A percentile compares a stretch with the other conserved stretches of the same genome.
Evolutionary conservation across 1,284 basidiomycete genomes (phyloP).

Genomic region (Ganoderma resinaceum): DNA sequence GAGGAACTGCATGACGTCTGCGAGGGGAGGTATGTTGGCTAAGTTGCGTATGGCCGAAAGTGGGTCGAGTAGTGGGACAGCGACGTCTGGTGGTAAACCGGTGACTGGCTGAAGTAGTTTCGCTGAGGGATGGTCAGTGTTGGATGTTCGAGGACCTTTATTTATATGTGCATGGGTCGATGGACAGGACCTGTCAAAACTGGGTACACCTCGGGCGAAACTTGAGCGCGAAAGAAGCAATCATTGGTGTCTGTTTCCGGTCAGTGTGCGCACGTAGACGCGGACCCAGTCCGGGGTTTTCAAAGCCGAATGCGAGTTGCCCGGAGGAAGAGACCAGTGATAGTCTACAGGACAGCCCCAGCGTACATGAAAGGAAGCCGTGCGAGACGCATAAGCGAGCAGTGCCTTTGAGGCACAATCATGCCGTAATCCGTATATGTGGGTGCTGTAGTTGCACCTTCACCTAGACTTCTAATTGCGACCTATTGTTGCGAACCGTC

Average conservation of each 20-base stretch:
- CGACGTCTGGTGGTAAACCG: conserved; percentile 9
- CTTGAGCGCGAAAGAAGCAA: conserved; percentile 25
- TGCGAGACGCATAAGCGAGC: conserved; percentile 22
- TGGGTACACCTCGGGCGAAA: conserved; percentile 14
- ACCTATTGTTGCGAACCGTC: neutral
- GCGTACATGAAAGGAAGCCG: conserved; percentile 26
- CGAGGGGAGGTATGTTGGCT: neutral
- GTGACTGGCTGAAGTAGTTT: conserved; percentile 15
- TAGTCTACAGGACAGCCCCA: conserved; percentile 31
- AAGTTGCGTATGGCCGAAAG: neutral
- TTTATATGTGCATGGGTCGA: conserved; percentile 18
- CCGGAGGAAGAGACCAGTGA: conserved; percentile 26
- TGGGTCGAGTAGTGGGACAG: neutral
- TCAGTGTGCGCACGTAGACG: conserved; percentile 8
- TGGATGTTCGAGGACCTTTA: neutral
- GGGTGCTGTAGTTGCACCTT: neutral
- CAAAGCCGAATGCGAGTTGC: conserved; percentile 24
- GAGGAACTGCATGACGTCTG: conserved; percentile 28
- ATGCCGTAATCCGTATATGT: conserved; percentile 11
- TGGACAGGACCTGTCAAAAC: conserved; percentile 30
- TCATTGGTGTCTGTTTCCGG: conserved; percentile 16
- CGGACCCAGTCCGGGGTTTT: conserved; percentile 26
- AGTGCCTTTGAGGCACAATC: conserved; percentile 27
- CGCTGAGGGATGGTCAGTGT: conserved; percentile 8
- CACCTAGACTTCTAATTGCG: neutral